A percentile compares a stretch with the other conserved stretches of the same genome.
Conservation (phyloP, 257 asterid species). For the Nyctanthes arbortristis region DNA sequence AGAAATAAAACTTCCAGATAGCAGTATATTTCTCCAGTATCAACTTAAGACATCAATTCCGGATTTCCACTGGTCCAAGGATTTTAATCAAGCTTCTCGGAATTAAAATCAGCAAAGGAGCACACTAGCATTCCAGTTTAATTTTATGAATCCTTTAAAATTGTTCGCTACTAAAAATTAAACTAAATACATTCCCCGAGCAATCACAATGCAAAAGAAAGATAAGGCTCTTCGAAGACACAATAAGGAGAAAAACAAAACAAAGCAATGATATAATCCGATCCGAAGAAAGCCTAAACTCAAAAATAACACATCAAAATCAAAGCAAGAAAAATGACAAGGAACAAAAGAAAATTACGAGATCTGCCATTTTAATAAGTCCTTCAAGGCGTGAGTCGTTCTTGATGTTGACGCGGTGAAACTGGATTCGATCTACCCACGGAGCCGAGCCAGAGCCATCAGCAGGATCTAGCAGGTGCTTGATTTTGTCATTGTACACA, state of each 20-base stretch:
- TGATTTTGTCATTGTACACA: slow-evolving; percentile 48
- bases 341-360: slow-evolving; percentile 22
- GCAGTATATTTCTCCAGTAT: not conserved
- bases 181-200: not conserved
- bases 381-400: slow-evolving; percentile 41
- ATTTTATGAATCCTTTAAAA: not conserved
- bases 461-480: slow-evolving; percentile 43
- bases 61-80: not conserved
- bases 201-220: not conserved
- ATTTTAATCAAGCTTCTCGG: not conserved
- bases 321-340: not conserved
- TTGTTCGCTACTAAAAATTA: not conserved
- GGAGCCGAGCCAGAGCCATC: slow-evolving; percentile 14
- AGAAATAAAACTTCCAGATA: not conserved
- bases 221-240: not conserved
- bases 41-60: not conserved
- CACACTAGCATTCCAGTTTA: not conserved
- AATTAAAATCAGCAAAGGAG: not conserved
- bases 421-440: slow-evolving; percentile 46
- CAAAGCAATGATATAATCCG: not conserved
- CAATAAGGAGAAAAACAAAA: too few relatives aligned
- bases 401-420: slow-evolving; percentile 36
- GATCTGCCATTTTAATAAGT: slow-evolving; percentile 40
- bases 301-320: not conserved
- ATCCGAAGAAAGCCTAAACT: not conserved